phyloP scores from a whole-genome alignment of 164 flowering plant species.

The grape (Vitis vinifera) region DNA sequence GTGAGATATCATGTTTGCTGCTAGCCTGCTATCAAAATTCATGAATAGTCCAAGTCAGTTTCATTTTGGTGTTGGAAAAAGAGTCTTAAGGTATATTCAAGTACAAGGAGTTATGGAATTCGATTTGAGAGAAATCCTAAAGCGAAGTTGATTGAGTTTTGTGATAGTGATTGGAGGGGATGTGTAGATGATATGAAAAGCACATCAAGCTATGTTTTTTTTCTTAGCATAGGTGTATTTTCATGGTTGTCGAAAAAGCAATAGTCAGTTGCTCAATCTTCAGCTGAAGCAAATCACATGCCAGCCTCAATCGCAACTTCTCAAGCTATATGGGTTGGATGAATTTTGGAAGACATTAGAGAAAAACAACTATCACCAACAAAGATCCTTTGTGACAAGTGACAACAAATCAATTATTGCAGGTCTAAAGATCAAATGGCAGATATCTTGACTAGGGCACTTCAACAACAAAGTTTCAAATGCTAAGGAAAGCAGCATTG shows the following conservation, averaged over 20 bases:
- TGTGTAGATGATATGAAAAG: no score
- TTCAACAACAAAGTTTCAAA: neutral
- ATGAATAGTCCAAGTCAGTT: no score
- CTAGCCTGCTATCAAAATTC: no score
- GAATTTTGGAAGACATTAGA: conserved; percentile 8
- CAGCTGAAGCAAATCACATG: conserved; percentile 6
- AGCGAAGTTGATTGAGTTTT: no score
- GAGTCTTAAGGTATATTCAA: no score
- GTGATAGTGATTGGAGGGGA: no score
- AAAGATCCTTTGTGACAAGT: neutral
- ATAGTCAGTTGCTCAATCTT: conserved; percentile 9
- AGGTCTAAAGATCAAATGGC: conserved; percentile 16
- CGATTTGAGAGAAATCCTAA: no score
- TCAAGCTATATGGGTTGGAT: conserved; percentile 16
- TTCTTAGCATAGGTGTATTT: neutral
- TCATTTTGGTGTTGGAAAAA: no score
- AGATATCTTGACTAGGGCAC: conserved; percentile 12
- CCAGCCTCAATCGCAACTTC: neutral
- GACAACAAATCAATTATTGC: conserved; percentile 12
- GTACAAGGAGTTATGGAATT: no score
- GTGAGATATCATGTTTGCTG: no score
- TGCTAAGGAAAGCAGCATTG: no score
- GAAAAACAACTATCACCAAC: neutral
- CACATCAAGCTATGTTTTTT: neutral
- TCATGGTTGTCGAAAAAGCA: conserved; percentile 20